Conservation (phyloP, 2,329 filamentous ascomycete genomes). For the Graphilbum ipis-grandicollis region DNA sequence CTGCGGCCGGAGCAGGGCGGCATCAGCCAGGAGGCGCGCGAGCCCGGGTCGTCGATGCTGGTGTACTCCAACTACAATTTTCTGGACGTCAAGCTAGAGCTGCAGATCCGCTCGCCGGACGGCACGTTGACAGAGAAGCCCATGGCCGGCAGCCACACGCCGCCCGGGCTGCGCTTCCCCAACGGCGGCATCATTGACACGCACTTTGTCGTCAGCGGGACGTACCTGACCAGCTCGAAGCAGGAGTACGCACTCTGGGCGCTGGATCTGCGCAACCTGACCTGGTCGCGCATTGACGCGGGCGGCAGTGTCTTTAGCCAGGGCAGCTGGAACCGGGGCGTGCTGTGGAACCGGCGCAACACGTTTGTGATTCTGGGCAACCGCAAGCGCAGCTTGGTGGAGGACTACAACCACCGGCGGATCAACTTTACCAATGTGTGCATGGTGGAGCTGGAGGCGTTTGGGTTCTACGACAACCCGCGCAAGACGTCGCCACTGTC, state of each 20-base stretch:
- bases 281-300: constrained; percentile 91
- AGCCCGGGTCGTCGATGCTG: constrained; percentile 59
- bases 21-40: constrained; percentile 36
- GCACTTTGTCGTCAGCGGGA: constrained; percentile 93
- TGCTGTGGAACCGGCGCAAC: constrained; percentile 85
- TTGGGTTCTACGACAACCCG: constrained; percentile 93
- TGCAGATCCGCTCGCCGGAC: constrained; percentile 75
- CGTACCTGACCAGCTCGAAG: constrained; percentile 92
- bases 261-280: constrained; percentile 69
- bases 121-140: constrained; percentile 71
- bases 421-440: constrained; percentile 97
- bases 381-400: constrained; percentile 79
- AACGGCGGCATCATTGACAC: constrained; percentile 93
- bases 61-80: constrained; percentile 99
- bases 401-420: constrained; percentile 94
- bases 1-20: constrained; percentile 24
- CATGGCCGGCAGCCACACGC: constrained; percentile 76
- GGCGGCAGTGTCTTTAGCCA: constrained; percentile 89
- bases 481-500: constrained; percentile 62
- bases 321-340: constrained; percentile 92
- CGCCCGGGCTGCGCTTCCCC: constrained; percentile 83
- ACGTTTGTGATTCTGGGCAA: constrained; percentile 93
- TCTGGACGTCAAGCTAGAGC: constrained; percentile 84
- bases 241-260: constrained; percentile 98
- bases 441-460: constrained; percentile 91